phyloP scores from a whole-genome alignment of 257 asterid genomes.

The Agastache rugosa region DNA sequence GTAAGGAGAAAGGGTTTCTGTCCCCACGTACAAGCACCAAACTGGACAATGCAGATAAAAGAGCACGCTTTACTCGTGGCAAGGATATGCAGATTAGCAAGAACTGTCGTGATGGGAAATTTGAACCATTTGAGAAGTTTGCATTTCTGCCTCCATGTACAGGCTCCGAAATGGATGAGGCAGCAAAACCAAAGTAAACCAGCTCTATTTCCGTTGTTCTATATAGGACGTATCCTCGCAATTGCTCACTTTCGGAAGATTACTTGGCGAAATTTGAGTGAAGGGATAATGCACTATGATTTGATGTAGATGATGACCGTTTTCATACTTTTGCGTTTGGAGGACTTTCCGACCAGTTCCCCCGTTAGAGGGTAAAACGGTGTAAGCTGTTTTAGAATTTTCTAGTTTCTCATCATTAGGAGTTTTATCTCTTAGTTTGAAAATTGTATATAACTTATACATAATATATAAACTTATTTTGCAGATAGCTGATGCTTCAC shows the following conservation, averaged over 20 bases:
- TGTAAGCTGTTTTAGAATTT: not conserved
- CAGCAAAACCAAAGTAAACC: constrained; percentile 28
- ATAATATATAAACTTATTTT: not conserved
- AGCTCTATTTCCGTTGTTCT: not conserved
- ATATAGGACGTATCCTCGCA: not conserved
- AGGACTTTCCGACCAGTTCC: not conserved
- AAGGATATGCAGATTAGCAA: constrained; percentile 54
- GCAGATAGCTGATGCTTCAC: not conserved
- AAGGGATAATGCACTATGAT: not conserved
- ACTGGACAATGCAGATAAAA: constrained; percentile 39
- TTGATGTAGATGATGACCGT: not conserved
- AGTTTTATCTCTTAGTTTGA: constrained; percentile 2
- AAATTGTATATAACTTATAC: not conserved
- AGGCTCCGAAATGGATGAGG: constrained; percentile 28
- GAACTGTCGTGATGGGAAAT: constrained; percentile 43
- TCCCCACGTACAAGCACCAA: constrained; percentile 28
- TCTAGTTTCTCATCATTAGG: not conserved
- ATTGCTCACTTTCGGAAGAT: not conserved
- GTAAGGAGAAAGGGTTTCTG: constrained; percentile 35
- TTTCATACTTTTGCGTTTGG: not conserved
- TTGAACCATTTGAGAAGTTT: constrained; percentile 34
- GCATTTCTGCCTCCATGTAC: constrained; percentile 25
- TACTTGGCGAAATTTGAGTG: not conserved
- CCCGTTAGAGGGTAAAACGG: not conserved
- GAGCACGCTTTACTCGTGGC: constrained; percentile 52